Base-by-base conservation (phyloP, 192 early-diverging fungal species). In the Lobosporangium transversale region DNA sequence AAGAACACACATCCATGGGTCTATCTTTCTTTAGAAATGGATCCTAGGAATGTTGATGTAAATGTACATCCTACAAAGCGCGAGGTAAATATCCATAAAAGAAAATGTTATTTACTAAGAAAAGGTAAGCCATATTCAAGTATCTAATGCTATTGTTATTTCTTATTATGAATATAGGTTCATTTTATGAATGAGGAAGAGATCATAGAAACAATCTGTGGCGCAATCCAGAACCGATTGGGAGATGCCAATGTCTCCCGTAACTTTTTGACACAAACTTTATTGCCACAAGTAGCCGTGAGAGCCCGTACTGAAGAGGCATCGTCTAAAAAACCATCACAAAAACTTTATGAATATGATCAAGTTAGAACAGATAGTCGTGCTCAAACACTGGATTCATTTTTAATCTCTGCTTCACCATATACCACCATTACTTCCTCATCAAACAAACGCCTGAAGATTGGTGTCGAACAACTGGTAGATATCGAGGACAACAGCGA, bases 51-150 rank as follows among this genome's bases (percentile, higher is more conserved):
- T 61, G 91, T 99, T 3, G 98, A 99, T 70, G 98, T 99, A 2
- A 99, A 99, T 75, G 95, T 99, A 1, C 98, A 98, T 79, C 97
- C 98, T 1, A 97, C 98, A 31, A 99, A 99, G 62, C 86, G 90
- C 9, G 92, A 96, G 83, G 90, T 89, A 54, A 48, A 44, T n/a
- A n/a, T n/a, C n/a, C n/a, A n/a, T n/a, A n/a, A n/a, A n/a, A n/a
- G n/a, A n/a, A n/a, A n/a, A n/a, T n/a, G n/a, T n/a, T n/a, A n/a
- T n/a, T n/a, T n/a, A n/a, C n/a, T n/a, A n/a, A n/a, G n/a, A n/a
- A n/a, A n/a, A n/a, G n/a, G n/a, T n/a, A n/a, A n/a, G n/a, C n/a
- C n/a, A n/a, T n/a, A n/a, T n/a, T n/a, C n/a, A n/a, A n/a, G n/a
- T n/a, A n/a, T n/a, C n/a, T n/a, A n/a, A n/a, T n/a, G n/a, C n/a